Conservation (phyloP, 805 yeast species). For the Ogataea paraovalis region DNA sequence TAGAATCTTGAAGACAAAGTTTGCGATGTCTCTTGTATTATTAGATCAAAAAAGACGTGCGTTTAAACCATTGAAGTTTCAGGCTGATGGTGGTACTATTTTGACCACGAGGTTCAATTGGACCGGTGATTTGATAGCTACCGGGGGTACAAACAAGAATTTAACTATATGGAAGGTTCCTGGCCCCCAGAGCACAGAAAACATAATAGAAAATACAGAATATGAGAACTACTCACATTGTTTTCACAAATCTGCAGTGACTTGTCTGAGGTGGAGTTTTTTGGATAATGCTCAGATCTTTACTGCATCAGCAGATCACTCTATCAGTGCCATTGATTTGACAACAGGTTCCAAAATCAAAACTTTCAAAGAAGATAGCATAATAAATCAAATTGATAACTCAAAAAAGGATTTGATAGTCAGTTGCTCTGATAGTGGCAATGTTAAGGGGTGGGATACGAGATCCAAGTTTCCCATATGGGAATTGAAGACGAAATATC, state of each 20-base stretch:
- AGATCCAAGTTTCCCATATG: slow-evolving; percentile 44
- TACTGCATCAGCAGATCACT: slow-evolving; percentile 58
- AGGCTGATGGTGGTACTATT: slow-evolving; percentile 54
- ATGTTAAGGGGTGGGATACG: slow-evolving; percentile 59
- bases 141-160: slow-evolving; percentile 59
- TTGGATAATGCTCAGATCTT: slow-evolving; percentile 40
- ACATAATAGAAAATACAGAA: slow-evolving; percentile 12
- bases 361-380: slow-evolving; percentile 37
- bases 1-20: no score
- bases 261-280: slow-evolving; percentile 52
- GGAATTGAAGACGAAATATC: slow-evolving; percentile 39
- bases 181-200: neutral
- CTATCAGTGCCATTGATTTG: slow-evolving; percentile 61
- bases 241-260: slow-evolving; percentile 58
- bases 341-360: slow-evolving; percentile 51
- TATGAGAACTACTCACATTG: slow-evolving; percentile 10
- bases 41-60: neutral
- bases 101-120: slow-evolving; percentile 48
- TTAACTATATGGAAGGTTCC: slow-evolving; percentile 33
- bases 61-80: slow-evolving; percentile 33
- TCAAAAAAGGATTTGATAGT: slow-evolving; percentile 31
- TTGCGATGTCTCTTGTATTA: neutral
- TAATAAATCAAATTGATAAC: slow-evolving; percentile 52
- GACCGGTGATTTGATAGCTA: slow-evolving; percentile 50
- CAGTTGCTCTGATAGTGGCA: slow-evolving; percentile 68